Conservation (phyloP, 345 rosid species). For the Eucalyptus curtisii region DNA sequence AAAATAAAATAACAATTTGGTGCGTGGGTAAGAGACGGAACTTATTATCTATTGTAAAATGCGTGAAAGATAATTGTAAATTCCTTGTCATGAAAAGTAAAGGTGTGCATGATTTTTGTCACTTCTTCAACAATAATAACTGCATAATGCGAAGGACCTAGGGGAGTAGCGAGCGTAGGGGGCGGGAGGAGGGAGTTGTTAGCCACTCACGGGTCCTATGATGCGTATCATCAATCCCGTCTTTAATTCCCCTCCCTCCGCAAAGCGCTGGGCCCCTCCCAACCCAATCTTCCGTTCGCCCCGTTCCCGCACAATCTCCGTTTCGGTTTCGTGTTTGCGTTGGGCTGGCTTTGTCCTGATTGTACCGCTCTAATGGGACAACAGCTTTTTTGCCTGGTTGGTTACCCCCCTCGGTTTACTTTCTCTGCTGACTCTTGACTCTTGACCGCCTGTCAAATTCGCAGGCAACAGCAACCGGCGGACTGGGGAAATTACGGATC, state of each 20-base stretch:
- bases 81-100: neutral
- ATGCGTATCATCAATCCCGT: neutral
- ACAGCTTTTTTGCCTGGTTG: neutral
- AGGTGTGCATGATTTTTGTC: neutral
- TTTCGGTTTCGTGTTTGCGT: neutral
- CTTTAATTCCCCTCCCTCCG: neutral
- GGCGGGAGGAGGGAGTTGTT: neutral
- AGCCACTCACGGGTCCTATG: neutral
- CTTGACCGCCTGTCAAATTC: neutral
- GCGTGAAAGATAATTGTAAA: neutral
- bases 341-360: neutral
- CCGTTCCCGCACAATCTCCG: neutral
- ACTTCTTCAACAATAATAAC: neutral
- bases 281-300: fast-evolving
- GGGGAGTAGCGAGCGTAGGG: neutral
- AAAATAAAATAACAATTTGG: too few relatives aligned
- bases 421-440: neutral
- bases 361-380: neutral
- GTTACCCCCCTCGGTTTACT: neutral
- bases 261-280: neutral
- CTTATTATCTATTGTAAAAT: neutral
- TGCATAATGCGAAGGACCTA: neutral
- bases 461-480: neutral
- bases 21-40: neutral
- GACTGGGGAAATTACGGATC: neutral